A percentile compares a stretch with the other conserved stretches of the same genome.
Evolutionary conservation across 257 asterid genomes (phyloP).

Genomic region (Ilex aquifolium): DNA sequence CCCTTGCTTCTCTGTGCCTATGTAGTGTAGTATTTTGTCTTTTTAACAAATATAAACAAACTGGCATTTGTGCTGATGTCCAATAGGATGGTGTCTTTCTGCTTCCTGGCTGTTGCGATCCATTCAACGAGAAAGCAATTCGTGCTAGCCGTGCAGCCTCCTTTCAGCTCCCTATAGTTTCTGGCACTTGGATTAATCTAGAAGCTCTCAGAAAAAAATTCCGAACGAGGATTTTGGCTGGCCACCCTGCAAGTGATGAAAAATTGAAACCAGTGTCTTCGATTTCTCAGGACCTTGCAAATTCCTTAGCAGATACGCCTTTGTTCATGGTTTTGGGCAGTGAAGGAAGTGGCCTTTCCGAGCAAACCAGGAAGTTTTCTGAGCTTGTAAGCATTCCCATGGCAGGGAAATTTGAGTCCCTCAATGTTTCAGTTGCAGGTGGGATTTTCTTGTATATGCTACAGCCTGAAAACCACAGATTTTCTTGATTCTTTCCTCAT

Average conservation of each 20-base stretch:
- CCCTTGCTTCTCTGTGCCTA: no score
- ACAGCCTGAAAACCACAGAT: conserved; percentile 35
- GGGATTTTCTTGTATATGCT: conserved; percentile 85
- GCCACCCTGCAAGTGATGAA: conserved; percentile 50
- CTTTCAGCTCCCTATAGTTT: conserved; percentile 83
- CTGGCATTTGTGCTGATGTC: conserved; percentile 1
- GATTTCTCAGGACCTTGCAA: conserved; percentile 50
- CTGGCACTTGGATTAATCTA: conserved; percentile 61
- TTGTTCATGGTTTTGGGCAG: conserved; percentile 80
- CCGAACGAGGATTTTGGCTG: conserved; percentile 73
- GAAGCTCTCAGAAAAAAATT: conserved; percentile 34
- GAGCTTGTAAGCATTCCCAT: conserved; percentile 83
- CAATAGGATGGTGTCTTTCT: conserved; percentile 72
- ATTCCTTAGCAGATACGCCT: conserved; percentile 40
- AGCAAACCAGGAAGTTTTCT: conserved; percentile 37
- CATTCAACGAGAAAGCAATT: conserved; percentile 92
- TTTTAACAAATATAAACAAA: not conserved
- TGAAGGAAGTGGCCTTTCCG: conserved; percentile 90
- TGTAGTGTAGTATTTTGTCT: no score
- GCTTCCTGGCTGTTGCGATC: conserved; percentile 95
- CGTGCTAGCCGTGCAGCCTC: conserved; percentile 91
- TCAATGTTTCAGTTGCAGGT: conserved; percentile 98
- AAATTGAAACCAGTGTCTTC: conserved; percentile 23
- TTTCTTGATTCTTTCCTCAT: conserved; percentile 6
- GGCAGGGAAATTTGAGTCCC: conserved; percentile 82